These are phyloP conservation scores for Lactarius akahatsu DNA, from an alignment of 768 basidiomycete species.

Conservation along the genomic window DNA sequence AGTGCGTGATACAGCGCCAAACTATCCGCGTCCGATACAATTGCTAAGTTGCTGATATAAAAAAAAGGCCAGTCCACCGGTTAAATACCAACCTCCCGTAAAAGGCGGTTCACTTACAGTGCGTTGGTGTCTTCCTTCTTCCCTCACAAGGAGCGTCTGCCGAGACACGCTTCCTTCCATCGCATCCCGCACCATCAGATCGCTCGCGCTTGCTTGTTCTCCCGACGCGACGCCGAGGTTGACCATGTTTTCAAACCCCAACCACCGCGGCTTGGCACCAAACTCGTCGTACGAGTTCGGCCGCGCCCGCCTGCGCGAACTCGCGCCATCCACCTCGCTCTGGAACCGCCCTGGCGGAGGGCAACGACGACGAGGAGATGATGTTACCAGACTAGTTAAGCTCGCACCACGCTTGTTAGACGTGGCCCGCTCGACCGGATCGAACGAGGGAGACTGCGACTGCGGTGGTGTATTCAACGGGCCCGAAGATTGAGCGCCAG, in stretches of 20 bases:
- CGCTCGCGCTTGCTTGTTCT: slow-evolving; percentile 59
- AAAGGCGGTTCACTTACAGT: slow-evolving; percentile 71
- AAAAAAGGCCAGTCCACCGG: not conserved
- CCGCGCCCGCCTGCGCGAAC: slow-evolving; percentile 49
- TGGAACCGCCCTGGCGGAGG: slow-evolving; percentile 61
- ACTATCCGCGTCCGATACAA: slow-evolving; percentile 95
- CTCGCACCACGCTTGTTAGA: slow-evolving; percentile 2
- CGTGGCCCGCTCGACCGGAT: slow-evolving; percentile 4
- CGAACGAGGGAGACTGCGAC: slow-evolving; percentile 2
- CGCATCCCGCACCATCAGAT: slow-evolving; percentile 59
- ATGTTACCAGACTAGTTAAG: not conserved
- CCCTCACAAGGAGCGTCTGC: slow-evolving; percentile 64
- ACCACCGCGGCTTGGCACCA: slow-evolving; percentile 50
- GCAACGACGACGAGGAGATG: slow-evolving; percentile 39
- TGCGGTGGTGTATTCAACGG: slow-evolving; percentile 18
- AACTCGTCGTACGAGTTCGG: slow-evolving; percentile 71
- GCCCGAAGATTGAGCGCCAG: slow-evolving; percentile 44
- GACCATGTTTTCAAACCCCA: slow-evolving; percentile 73
- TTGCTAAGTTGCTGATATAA: slow-evolving; percentile 86
- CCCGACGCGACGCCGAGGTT: slow-evolving; percentile 52
- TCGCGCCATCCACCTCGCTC: slow-evolving; percentile 66
- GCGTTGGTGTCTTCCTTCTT: slow-evolving; percentile 74
- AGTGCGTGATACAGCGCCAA: slow-evolving; percentile 94
- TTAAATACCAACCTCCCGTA: slow-evolving; percentile 83
- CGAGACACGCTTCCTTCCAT: slow-evolving; percentile 63